Evolutionary conservation across 2,329 filamentous ascomycete genomes (phyloP).

Genomic region (Elsinoe fawcettii): DNA sequence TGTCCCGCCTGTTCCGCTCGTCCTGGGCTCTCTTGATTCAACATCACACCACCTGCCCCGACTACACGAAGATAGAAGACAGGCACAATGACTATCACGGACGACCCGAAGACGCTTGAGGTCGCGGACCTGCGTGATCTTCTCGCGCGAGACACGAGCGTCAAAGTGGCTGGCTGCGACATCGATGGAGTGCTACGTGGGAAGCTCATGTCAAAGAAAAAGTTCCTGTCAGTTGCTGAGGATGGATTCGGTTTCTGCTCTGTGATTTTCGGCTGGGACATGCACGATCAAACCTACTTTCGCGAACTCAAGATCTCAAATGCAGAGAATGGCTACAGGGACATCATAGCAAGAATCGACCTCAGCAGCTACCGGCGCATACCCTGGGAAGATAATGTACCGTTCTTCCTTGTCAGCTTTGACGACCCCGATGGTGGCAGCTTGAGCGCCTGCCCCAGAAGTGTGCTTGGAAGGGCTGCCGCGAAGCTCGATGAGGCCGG

Average conservation of each 20-base stretch:
- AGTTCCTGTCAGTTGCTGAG: slow-evolving; percentile 76
- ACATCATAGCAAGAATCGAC: slow-evolving; percentile 76
- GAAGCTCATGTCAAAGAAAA: slow-evolving; percentile 86
- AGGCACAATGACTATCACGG: slow-evolving; percentile 27
- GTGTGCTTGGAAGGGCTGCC: slow-evolving; percentile 60
- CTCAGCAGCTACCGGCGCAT: slow-evolving; percentile 71
- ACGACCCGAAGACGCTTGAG: slow-evolving; percentile 44
- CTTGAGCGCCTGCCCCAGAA: slow-evolving; percentile 70
- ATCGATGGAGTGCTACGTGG: slow-evolving; percentile 81
- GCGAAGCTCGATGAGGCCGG: slow-evolving; percentile 60
- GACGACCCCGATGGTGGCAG: slow-evolving; percentile 67
- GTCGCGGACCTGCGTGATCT: slow-evolving; percentile 57
- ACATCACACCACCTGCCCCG: background rate
- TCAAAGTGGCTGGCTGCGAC: slow-evolving; percentile 83
- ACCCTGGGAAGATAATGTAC: slow-evolving; percentile 81
- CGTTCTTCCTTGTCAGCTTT: slow-evolving; percentile 80
- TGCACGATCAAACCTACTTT: slow-evolving; percentile 88
- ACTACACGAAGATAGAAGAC: background rate
- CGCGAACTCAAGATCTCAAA: slow-evolving; percentile 81
- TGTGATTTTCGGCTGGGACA: slow-evolving; percentile 93
- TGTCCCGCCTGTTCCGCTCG: background rate
- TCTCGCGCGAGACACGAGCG: slow-evolving; percentile 63
- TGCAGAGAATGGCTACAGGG: slow-evolving; percentile 80
- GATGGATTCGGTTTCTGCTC: slow-evolving; percentile 89
- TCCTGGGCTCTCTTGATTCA: background rate